Evolutionary conservation across 2,329 filamentous ascomycete species (phyloP), one percentile per base, ranked within the genome.

Genomic region (Decorospora gaudefroyi): DNA sequence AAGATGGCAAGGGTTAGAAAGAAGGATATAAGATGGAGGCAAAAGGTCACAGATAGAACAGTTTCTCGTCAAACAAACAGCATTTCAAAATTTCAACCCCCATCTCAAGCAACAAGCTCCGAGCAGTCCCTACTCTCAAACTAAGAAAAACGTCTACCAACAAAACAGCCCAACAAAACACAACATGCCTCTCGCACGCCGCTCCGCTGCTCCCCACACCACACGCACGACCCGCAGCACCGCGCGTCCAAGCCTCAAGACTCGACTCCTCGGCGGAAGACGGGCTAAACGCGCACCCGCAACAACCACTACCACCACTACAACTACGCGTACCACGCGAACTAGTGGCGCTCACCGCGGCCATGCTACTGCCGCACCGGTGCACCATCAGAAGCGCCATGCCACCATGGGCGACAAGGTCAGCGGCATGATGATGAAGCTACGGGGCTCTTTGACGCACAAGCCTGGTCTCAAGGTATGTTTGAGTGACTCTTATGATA

Each of bases 331-430:
- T 19, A 73, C 72, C 5, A 77, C 75, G 27, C 72, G 72, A 16
- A 70, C 67, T 4, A 68, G 67, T 9, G 75, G 74, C 39, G 71
- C 71, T 21, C 69, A 52, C 28, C 69, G 55, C 17, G 47, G 47
- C 10, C 42, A 52, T 18, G 31, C 40, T 22, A 43, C 53, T 21
- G 64, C 57, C 5, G 56, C 58, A 2, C 54, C 59, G 1, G 60
- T 59, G 5, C 79, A 82, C 49, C 84, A 86, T 65, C 86, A 88
- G 40, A 80, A 82, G 66, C 82, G 87, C 62, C 82, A 84, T 60
- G 78, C 82, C 3, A 81, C 78, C 26, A 74, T 91, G 54, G 85
- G 85, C 32, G 88, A 92, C 74, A 92, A 91, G 72, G 78, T 92
- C 57, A 84, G 80, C 35, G 88, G 88, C 12, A 87, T 87, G 0